Base-by-base conservation (phyloP, 1,284 basidiomycete genomes). In the Blastosporella zonata region DNA sequence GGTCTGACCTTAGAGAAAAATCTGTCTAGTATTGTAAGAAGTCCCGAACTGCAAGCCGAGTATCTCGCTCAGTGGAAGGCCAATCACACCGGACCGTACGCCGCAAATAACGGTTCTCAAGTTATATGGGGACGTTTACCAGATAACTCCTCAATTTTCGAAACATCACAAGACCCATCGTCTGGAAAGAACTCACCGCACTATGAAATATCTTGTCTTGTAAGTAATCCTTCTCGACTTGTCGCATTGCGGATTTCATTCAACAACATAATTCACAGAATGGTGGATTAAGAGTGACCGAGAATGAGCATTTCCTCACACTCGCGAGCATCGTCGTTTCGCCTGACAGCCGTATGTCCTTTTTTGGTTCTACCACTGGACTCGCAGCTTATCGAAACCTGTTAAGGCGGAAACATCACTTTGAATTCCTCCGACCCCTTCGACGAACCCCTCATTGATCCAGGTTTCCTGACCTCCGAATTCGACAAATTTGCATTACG, bases 391-490 rank as follows among this genome's bases (percentile, higher is more conserved):
- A 33, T 20, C 17, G 13, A 2, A 20, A 21, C 13, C n/a, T n/a
- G 1, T 33, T 37, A 5, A 37, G 59, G 50, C 5, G 59, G 59
- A 1, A 42, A 47, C 6, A 33, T 60, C 10, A 35, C 42, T 18
- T 28, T 60, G 20, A 38, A 25, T 6, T 53, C 59, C 20, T 47
- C 36, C 15, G 28, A 57, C 36, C 50, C 53, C 4, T 53, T 59
- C 25, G 52, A 52, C 9, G 9, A 33, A 6, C 59, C 59, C 2
- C 39, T 54, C 7, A 55, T 60, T 36, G 47, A 60, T 43, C 52
- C 53, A 8, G 53, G 44, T 3, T 45, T 59, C 25, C 37, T 60
- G 7, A 51, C 34, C 12, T 53, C 59, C 31, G 52, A 50, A n/a
- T 57, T 57, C 39, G 59, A 60, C 39, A 22, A 47, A 12, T 31